Percentiles rank a stretch among this genome's conserved stretches.
Evolutionary conservation across 148 eudicot genomes (phyloP).

Genomic region (Vaccinium myrtillus): DNA sequence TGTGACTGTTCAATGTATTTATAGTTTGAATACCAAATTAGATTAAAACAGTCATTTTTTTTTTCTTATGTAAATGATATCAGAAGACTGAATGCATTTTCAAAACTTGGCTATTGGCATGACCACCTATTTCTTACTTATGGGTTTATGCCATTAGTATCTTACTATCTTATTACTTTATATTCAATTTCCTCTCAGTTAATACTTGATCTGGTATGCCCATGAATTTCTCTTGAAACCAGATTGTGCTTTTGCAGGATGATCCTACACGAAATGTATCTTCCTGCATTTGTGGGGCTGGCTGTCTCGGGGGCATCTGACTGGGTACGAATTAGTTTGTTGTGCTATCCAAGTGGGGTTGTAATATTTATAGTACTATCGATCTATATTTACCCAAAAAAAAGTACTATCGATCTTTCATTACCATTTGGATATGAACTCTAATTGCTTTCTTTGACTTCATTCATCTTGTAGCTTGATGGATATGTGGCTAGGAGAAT

Average conservation of each 20-base stretch:
- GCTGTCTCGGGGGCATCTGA: conserved; percentile 91
- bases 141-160: no score
- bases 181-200: neutral
- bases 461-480: conserved; percentile 66
- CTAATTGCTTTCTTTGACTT: neutral
- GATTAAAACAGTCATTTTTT: neutral
- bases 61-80: no score
- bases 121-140: neutral
- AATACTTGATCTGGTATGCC: neutral
- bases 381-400: no score
- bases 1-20: no score
- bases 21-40: no score
- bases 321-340: conserved; percentile 58
- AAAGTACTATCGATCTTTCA: neutral
- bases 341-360: neutral
- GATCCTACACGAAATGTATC: conserved; percentile 91
- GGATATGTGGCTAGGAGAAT: conserved; percentile 90
- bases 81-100: neutral
- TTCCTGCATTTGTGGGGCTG: conserved; percentile 83
- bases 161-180: neutral
- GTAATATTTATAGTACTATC: no score
- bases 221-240: neutral
- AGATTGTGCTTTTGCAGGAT: conserved; percentile 58
- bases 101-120: neutral
- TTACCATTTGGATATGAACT: neutral